Conservation (phyloP, 805 yeast species). For the Candida methanosorbosa region DNA sequence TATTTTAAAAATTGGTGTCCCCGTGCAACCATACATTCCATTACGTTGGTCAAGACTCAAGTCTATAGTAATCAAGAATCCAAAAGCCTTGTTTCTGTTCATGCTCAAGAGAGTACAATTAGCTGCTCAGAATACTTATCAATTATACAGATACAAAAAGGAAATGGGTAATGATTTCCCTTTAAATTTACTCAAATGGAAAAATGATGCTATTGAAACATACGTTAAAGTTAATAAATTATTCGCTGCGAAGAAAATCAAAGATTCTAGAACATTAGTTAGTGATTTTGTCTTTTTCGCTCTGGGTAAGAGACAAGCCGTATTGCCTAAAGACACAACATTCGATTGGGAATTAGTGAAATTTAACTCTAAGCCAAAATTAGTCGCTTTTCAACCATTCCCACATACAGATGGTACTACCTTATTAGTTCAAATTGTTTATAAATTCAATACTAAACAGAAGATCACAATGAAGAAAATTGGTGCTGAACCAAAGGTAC, state of each 20-base stretch:
- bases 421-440: conserved; percentile 40
- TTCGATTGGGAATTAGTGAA: conserved; percentile 73
- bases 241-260: conserved; percentile 56
- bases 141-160: conserved; percentile 33
- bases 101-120: conserved; percentile 55
- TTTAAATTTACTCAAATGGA: conserved; percentile 71
- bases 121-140: conserved; percentile 58
- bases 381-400: conserved; percentile 57
- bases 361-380: conserved; percentile 63
- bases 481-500: conserved; percentile 33
- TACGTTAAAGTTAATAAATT: conserved; percentile 75
- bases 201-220: conserved; percentile 71
- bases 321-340: conserved; percentile 48
- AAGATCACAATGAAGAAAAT: conserved; percentile 39
- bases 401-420: conserved; percentile 30
- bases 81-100: conserved; percentile 33
- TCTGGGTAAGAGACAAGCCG: conserved; percentile 38
- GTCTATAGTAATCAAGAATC: conserved; percentile 24
- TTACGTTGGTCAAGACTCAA: conserved; percentile 33
- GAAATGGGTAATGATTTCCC: conserved; percentile 35
- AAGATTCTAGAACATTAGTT: conserved; percentile 33
- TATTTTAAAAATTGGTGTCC: conserved; percentile 26
- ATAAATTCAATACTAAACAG: conserved; percentile 56
- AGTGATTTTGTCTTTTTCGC: conserved; percentile 61
- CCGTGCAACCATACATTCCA: conserved; percentile 38